Percentiles rank a stretch among this genome's conserved stretches.
phyloP scores from a whole-genome alignment of 306 rosid genomes.

The Erythrophleum fordii region DNA sequence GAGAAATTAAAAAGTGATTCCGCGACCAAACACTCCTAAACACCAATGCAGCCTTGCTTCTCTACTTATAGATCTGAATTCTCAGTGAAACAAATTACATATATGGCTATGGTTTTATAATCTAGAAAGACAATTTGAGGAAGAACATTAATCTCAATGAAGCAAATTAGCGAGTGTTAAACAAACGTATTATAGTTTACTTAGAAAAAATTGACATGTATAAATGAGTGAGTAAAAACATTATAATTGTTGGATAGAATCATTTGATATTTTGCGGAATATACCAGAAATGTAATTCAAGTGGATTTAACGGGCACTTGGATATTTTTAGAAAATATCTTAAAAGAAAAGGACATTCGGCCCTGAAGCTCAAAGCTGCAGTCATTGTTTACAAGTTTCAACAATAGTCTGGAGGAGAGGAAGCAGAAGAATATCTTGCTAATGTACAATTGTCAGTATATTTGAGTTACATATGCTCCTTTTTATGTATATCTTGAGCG shows the following conservation, averaged over 20 bases:
- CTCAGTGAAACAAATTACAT: too few species aligned
- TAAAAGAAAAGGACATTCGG: background rate
- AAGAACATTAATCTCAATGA: too few species aligned
- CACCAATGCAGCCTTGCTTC: too few species aligned
- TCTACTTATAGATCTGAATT: too few species aligned
- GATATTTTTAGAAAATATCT: constrained; percentile 28
- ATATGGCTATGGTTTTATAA: too few species aligned
- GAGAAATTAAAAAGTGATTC: too few species aligned
- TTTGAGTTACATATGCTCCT: background rate
- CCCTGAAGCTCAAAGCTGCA: background rate
- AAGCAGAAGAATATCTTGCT: constrained; percentile 2
- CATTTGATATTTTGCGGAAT: background rate
- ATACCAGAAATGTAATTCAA: background rate
- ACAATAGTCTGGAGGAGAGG: background rate
- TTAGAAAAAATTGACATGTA: background rate
- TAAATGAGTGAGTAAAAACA: background rate
- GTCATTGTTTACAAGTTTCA: background rate
- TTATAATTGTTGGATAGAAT: background rate
- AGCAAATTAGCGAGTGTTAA: too few species aligned
- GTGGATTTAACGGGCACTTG: background rate
- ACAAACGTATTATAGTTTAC: too few species aligned
- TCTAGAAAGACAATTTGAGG: too few species aligned
- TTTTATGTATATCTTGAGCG: background rate
- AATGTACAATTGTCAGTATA: too few species aligned
- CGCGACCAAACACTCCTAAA: too few species aligned